A percentile compares a stretch with the other conserved stretches of the same genome.
Conservation (phyloP, 1,139 yeast species). For the Saccharomyces hybrid region DNA sequence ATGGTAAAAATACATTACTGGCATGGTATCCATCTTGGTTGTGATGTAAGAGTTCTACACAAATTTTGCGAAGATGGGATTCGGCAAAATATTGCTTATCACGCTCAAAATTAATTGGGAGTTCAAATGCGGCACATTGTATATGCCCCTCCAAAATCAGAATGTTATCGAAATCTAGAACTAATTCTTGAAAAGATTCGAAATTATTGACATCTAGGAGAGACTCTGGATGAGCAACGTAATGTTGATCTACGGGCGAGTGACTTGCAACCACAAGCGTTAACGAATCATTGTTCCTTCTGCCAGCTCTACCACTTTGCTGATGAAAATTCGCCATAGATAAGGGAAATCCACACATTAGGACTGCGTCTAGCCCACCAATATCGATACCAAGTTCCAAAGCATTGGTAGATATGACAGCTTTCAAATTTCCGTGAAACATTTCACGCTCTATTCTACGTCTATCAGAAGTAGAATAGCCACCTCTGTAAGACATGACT, state of each 20-base stretch:
- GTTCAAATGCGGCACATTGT: constrained; percentile 91
- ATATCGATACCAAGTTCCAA: constrained; percentile 92
- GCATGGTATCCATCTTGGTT: constrained; percentile 54
- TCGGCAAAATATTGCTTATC: constrained; percentile 54
- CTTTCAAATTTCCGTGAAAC: constrained; percentile 79
- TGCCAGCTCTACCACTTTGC: constrained; percentile 94
- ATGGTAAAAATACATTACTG: constrained; percentile 59
- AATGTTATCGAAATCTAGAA: constrained; percentile 46
- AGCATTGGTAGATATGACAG: constrained; percentile 92
- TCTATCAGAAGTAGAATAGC: constrained; percentile 79
- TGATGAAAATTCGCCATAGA: constrained; percentile 85
- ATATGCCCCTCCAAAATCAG: constrained; percentile 70
- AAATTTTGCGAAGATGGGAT: constrained; percentile 34
- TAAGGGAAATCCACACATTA: constrained; percentile 86
- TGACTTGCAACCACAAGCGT: constrained; percentile 80
- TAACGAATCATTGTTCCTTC: constrained; percentile 67
- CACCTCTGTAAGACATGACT: constrained; percentile 92
- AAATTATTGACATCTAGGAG: constrained; percentile 40
- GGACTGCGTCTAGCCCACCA: constrained; percentile 83
- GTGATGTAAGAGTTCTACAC: constrained; percentile 39
- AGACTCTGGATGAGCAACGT: constrained; percentile 60
- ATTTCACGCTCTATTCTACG: constrained; percentile 80
- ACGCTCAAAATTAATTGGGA: constrained; percentile 47
- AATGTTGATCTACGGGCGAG: constrained; percentile 82
- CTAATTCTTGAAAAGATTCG: constrained; percentile 42